Base-by-base conservation (phyloP, 1,139 yeast genomes). In the Yamadazyma taylorii region DNA sequence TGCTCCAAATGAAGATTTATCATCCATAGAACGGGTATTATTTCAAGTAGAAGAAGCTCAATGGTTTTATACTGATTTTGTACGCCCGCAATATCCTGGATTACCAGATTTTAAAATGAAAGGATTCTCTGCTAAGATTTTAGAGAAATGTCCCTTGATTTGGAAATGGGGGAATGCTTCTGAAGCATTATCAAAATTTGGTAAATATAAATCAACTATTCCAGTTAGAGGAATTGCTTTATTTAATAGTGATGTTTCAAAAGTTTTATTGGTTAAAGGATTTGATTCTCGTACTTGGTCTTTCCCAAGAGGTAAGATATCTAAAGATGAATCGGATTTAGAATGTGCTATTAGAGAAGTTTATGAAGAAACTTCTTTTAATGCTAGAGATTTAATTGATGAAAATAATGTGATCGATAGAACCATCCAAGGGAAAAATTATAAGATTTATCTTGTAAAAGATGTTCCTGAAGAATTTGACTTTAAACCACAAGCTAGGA, bases 41-140 rank as follows among this genome's bases (percentile, higher is more conserved):
- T 94, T 94, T 66, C 96, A 90, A 57, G 82, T 94, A 30, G 99
- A 94, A 69, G 98, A 94, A 61, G 98, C 98, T 2, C 96, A 89
- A 54, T 94, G 98, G 98, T 94, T 86, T 58, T 94, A 90, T 59
- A 79, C 87, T 34, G 99, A 94, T 61, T 90, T 85, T 55, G 73
- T 85, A 12, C 76, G 92, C 26, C 79, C 76, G 33, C 66, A 82
- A 52, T 85, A 88, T 56, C 94, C 95, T 2, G 61, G 74, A 22
- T 69, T 92, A 46, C 98, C 97, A 4, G 59, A 78, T 1, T 67
- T 90, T 74, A 85, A 83, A 53, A 81, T 90, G 77, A 85, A 84
- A 56, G 62, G 75, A n/a, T 90, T 94, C 60, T 81, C 92, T 0
- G 76, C 84, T 33, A 73, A 73, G 44, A 63, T 92, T 31, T 79